Percentiles rank a stretch among this genome's conserved stretches.
Evolutionary conservation across 441 rosid genomes (phyloP).

Genomic region (Adansonia gregorii): DNA sequence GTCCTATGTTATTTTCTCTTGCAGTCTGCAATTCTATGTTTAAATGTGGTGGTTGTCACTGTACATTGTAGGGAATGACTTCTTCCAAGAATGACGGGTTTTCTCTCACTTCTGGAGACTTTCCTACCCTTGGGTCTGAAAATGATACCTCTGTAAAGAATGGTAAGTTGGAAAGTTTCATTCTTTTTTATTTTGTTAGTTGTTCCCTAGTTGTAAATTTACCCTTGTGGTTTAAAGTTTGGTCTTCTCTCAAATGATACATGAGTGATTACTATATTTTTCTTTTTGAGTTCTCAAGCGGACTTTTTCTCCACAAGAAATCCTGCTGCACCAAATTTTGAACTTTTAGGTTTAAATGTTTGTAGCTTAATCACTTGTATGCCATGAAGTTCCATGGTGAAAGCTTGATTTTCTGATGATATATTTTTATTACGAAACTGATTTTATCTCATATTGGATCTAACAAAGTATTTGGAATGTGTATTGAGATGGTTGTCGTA

Average conservation of each 20-base stretch:
- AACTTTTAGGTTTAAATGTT: background rate
- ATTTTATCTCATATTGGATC: background rate
- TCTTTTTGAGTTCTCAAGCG: background rate
- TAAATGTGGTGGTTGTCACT: conserved; percentile 28
- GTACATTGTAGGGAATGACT: conserved; percentile 58
- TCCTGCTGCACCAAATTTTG: conserved; percentile 1
- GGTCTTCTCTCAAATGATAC: conserved; percentile 4
- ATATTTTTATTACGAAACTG: background rate
- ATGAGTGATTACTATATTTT: background rate
- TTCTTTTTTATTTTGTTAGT: background rate
- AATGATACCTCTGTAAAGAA: conserved; percentile 63
- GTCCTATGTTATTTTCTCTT: conserved; percentile 20
- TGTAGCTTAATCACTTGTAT: background rate
- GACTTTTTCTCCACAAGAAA: conserved; percentile 7
- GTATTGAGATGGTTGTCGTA: background rate
- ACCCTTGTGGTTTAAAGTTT: conserved; percentile 25
- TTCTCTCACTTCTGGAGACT: conserved; percentile 90
- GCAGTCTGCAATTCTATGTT: conserved; percentile 1
- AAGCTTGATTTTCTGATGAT: background rate
- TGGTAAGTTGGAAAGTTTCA: conserved; percentile 64
- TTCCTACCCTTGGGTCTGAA: conserved; percentile 91
- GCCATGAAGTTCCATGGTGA: background rate
- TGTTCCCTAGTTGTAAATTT: conserved; percentile 12
- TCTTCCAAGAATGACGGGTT: conserved; percentile 73
- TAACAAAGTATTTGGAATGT: conserved; percentile 12